Conservation (phyloP, 352 stramenopile species). For the Pythium dissotocum region DNA sequence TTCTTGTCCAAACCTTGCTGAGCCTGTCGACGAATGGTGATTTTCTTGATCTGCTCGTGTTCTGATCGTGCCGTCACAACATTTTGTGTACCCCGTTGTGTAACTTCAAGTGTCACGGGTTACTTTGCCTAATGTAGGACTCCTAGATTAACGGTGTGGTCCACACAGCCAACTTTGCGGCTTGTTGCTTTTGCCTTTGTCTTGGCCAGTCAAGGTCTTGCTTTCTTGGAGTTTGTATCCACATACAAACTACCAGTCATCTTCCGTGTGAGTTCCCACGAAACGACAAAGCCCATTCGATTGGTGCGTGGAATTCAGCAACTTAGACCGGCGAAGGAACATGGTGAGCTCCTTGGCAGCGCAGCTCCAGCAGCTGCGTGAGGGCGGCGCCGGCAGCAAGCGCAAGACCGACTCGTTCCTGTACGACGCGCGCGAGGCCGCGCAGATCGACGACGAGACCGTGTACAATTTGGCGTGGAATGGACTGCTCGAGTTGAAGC, state of each 20-base stretch:
- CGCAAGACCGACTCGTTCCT: slow-evolving; percentile 83
- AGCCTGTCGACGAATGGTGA: slow-evolving; percentile 7
- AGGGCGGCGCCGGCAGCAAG: slow-evolving; percentile 76
- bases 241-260: slow-evolving; percentile 32
- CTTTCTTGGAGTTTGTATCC: slow-evolving; percentile 29
- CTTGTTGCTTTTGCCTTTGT: slow-evolving; percentile 11
- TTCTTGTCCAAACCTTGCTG: background rate
- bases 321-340: background rate
- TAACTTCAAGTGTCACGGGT: slow-evolving; percentile 31
- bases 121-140: background rate
- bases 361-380: slow-evolving; percentile 82
- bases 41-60: slow-evolving; percentile 4
- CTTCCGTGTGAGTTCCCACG: slow-evolving; percentile 14
- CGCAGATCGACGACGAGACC: slow-evolving; percentile 81
- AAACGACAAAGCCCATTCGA: slow-evolving; percentile 35
- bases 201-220: slow-evolving; percentile 33
- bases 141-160: slow-evolving; percentile 16
- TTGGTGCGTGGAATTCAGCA: slow-evolving; percentile 18
- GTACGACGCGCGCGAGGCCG: slow-evolving; percentile 79
- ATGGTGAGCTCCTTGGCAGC: slow-evolving; percentile 71
- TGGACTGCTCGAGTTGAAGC: slow-evolving; percentile 75
- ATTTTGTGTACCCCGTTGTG: background rate
- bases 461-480: slow-evolving; percentile 88
- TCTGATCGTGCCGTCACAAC: slow-evolving; percentile 2
- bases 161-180: slow-evolving; percentile 10